Evolutionary conservation across 1,139 yeast genomes (phyloP).

Genomic region (Lodderomyces parapsilosis): DNA sequence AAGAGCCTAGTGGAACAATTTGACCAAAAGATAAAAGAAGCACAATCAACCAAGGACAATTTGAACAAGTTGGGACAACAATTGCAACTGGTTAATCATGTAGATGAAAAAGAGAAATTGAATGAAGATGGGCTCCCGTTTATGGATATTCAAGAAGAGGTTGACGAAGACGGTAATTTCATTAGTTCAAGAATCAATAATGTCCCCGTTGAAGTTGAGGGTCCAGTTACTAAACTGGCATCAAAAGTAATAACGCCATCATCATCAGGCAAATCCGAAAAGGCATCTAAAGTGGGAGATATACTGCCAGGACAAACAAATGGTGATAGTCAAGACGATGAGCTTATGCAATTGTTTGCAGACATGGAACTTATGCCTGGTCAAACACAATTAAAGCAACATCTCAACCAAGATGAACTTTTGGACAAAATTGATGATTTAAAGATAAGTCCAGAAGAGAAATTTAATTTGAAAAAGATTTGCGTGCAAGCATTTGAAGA

Average conservation of each 20-base stretch:
- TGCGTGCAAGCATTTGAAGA: constrained; percentile 19
- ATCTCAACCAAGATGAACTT: constrained; percentile 21
- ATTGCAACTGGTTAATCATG: constrained; percentile 6
- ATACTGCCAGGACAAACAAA: no score
- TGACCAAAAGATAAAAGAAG: constrained; percentile 42
- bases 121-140: constrained; percentile 51
- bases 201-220: constrained; percentile 2
- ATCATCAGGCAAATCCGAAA: no score
- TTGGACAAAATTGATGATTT: constrained; percentile 31
- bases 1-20: constrained; percentile 38
- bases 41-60: constrained; percentile 36
- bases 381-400: constrained; percentile 6
- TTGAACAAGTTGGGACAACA: constrained; percentile 26
- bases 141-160: constrained; percentile 82
- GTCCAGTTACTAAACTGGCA: background rate
- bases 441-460: constrained; percentile 50
- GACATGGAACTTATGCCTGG: constrained; percentile 46
- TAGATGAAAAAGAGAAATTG: constrained; percentile 16
- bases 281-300: no score
- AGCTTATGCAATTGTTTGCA: constrained; percentile 42
- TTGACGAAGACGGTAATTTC: constrained; percentile 78
- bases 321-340: no score
- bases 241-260: background rate
- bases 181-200: constrained; percentile 37
- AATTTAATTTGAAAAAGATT: constrained; percentile 41